Evolutionary conservation across 129 eudicot species (phyloP).

Genomic region (Arctium lappa): DNA sequence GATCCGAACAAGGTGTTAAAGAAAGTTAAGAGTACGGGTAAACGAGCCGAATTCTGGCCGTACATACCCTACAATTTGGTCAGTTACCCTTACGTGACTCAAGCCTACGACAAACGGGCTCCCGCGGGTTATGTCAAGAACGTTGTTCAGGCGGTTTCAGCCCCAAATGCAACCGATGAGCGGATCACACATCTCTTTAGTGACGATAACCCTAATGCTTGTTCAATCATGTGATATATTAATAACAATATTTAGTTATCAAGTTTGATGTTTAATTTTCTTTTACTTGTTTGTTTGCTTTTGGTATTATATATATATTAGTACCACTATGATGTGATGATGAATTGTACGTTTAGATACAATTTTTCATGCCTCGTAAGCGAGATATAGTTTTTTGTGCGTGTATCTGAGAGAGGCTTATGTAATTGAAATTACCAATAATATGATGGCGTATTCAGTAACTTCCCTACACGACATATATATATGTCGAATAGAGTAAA

Average conservation of each 20-base stretch:
- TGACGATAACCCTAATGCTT: constrained; percentile 88
- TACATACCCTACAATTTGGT: constrained; percentile 74
- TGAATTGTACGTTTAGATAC: constrained; percentile 21
- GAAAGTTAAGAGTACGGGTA: constrained; percentile 73
- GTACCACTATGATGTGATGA: constrained; percentile 17
- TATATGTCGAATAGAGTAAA: neutral
- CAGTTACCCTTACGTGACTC: constrained; percentile 48
- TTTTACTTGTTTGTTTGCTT: constrained; percentile 9
- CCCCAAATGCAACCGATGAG: constrained; percentile 59
- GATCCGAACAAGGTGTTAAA: constrained; percentile 77
- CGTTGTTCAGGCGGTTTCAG: constrained; percentile 54
- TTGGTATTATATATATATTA: neutral
- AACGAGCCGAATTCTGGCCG: constrained; percentile 95
- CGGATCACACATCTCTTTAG: constrained; percentile 56
- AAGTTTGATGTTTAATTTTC: neutral
- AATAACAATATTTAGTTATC: constrained; percentile 1
- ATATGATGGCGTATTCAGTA: constrained; percentile 7
- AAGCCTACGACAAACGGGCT: constrained; percentile 85
- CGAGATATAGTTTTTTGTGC: constrained; percentile 21
- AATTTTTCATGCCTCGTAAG: constrained; percentile 23
- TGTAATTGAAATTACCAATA: constrained; percentile 15
- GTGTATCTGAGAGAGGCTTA: constrained; percentile 20
- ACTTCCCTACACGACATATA: neutral
- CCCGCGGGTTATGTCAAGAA: constrained; percentile 84
- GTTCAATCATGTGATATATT: constrained; percentile 72